A percentile compares a stretch with the other conserved stretches of the same genome.
These are phyloP conservation scores for Lactifluus echinatus DNA, from an alignment of 768 basidiomycete genomes.

Conservation along the genomic window DNA sequence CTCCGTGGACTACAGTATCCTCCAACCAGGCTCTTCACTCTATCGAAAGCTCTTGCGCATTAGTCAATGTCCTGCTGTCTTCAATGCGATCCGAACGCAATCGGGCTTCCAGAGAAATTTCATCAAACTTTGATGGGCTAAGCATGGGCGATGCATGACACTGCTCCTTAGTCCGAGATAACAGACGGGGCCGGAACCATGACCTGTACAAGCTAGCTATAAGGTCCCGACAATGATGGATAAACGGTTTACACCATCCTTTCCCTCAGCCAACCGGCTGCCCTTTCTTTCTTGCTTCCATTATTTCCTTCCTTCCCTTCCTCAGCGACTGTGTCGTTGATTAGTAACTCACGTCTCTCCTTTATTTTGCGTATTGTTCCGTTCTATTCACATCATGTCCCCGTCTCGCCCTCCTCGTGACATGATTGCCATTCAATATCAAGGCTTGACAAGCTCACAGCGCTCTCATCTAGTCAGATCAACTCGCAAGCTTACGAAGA, in stretches of 20 bases:
- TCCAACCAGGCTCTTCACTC: background rate
- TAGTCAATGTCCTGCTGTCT: background rate
- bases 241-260: background rate
- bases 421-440: no score
- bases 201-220: slow-evolving; percentile 13
- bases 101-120: no score
- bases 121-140: slow-evolving; percentile 1
- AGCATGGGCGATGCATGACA: background rate
- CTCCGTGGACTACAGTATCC: background rate
- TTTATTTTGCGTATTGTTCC: background rate
- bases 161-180: background rate
- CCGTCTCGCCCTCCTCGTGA: background rate
- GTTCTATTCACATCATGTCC: background rate
- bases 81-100: background rate
- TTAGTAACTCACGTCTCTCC: background rate
- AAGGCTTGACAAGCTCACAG: slow-evolving; percentile 3
- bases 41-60: background rate
- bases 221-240: background rate
- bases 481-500: slow-evolving; percentile 17
- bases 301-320: background rate
- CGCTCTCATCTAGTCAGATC: slow-evolving; percentile 14
- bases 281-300: background rate
- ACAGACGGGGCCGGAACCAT: no score
- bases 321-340: slow-evolving; percentile 4
- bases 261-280: background rate